Evolutionary conservation across 768 basidiomycete genomes (phyloP), one percentile per base, ranked within the genome.

Genomic region (Boletus reticulatus): DNA sequence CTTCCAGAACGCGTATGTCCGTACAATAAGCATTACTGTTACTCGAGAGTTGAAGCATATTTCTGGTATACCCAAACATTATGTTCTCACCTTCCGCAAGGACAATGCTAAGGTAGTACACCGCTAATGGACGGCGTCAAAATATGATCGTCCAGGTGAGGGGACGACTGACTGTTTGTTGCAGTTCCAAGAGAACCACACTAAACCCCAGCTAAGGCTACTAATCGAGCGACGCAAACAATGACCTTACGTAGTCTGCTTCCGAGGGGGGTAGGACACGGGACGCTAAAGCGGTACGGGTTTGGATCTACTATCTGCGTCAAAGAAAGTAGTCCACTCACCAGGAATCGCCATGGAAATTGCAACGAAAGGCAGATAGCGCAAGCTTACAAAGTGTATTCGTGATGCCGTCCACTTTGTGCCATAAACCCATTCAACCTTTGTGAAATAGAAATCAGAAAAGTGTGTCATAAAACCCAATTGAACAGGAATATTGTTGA

Each of bases 361-460:
- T 12, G 50, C 56, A 27, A 56, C 34, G 7, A 67, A 59, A 9
- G 66, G 65, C 4, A 67, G 42, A 56, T 67, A 67, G 19, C 65
- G 66, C 32, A 42, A 60, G n/a, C 45, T 20, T 16, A 50, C 16
- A 50, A 67, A 67, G 19, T 59, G 57, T 6, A 67, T 48, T 52
- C 65, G 52, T 51, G 44, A 44, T 4, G 50, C 41, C 19, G 57
- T 58, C 65, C 63, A 67, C 39, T 19, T 55, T 17, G 57, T 56
- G 36, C 58, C 45, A 37, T 53, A 55, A 27, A 67, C 13, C 63
- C 57, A 65, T 32, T 53, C 44, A 14, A 60, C 55, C 65, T 66
- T 50, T 27, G 16, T 7, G 16, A 52, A 53, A 34, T 16, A 9
- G 10, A 42, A 36, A 22, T 50, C 41, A 36, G 12, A 12, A 11